A percentile compares a stretch with the other conserved stretches of the same genome.
Evolutionary conservation across 2,329 filamentous ascomycete species (phyloP).

Genomic region (Pyrenophora graminea): DNA sequence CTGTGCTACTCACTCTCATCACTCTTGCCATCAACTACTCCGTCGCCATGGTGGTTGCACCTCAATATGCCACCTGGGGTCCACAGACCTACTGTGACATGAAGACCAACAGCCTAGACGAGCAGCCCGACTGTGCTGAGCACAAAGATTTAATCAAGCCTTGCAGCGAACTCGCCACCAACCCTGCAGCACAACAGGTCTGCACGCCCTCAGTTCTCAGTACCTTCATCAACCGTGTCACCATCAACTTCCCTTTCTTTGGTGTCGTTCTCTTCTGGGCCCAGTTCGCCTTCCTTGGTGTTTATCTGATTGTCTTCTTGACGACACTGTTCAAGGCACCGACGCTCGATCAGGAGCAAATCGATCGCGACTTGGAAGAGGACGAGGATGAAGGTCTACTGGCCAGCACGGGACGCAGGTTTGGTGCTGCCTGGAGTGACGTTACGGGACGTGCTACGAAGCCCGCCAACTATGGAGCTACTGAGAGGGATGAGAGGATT

Average conservation of each 20-base stretch:
- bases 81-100: slow-evolving; percentile 92
- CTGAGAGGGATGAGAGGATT: slow-evolving; percentile 14
- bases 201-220: slow-evolving; percentile 92
- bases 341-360: slow-evolving; percentile 71
- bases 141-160: slow-evolving; percentile 73
- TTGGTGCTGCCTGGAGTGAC: slow-evolving; percentile 87
- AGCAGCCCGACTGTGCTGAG: slow-evolving; percentile 74
- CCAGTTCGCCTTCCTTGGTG: slow-evolving; percentile 84
- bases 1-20: slow-evolving; percentile 86
- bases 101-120: slow-evolving; percentile 63
- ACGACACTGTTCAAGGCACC: slow-evolving; percentile 81
- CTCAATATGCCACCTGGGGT: slow-evolving; percentile 92
- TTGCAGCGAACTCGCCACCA: slow-evolving; percentile 77
- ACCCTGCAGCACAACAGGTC: slow-evolving; percentile 72
- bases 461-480: slow-evolving; percentile 34
- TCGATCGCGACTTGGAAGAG: slow-evolving; percentile 87
- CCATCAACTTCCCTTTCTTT: slow-evolving; percentile 93
- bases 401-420: slow-evolving; percentile 78
- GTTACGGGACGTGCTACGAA: slow-evolving; percentile 65
- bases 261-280: slow-evolving; percentile 94
- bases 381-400: slow-evolving; percentile 93
- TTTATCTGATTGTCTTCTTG: slow-evolving; percentile 82
- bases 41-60: slow-evolving; percentile 89
- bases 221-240: slow-evolving; percentile 90
- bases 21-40: slow-evolving; percentile 92